Conservation (phyloP, 345 rosid genomes). For the Eutrema japonicum region DNA sequence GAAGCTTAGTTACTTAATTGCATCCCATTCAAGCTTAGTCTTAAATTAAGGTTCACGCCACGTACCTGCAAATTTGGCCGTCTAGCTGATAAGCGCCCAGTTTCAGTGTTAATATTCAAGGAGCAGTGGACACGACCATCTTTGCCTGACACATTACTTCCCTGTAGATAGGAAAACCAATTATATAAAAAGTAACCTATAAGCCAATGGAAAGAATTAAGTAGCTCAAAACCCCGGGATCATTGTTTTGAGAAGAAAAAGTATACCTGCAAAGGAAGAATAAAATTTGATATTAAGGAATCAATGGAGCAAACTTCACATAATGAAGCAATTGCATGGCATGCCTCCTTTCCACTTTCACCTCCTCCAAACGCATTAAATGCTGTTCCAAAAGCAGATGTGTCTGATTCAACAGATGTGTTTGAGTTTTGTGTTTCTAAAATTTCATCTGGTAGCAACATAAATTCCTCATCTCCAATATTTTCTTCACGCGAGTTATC, state of each 20-base stretch:
- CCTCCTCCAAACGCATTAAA: conserved; percentile 53
- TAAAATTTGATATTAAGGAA: conserved; percentile 92
- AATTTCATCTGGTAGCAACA: conserved; percentile 34
- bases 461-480: conserved; percentile 37
- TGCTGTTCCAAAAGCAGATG: conserved; percentile 63
- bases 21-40: conserved; percentile 22
- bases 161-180: conserved; percentile 51
- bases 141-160: conserved; percentile 77
- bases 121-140: conserved; percentile 93
- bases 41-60: conserved; percentile 12
- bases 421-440: conserved; percentile 34
- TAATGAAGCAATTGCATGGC: conserved; percentile 88
- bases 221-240: conserved; percentile 19
- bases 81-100: conserved; percentile 97
- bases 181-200: background rate
- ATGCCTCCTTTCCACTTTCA: conserved; percentile 78
- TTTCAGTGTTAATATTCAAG: conserved; percentile 94
- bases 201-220: conserved; percentile 4
- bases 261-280: conserved; percentile 89
- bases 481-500: conserved; percentile 48
- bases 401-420: conserved; percentile 45
- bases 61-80: conserved; percentile 93
- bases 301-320: conserved; percentile 92
- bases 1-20: conserved; percentile 30
- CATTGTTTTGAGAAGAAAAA: conserved; percentile 8